phyloP scores from a whole-genome alignment of 768 basidiomycete genomes.

The Nidula microcarpa region DNA sequence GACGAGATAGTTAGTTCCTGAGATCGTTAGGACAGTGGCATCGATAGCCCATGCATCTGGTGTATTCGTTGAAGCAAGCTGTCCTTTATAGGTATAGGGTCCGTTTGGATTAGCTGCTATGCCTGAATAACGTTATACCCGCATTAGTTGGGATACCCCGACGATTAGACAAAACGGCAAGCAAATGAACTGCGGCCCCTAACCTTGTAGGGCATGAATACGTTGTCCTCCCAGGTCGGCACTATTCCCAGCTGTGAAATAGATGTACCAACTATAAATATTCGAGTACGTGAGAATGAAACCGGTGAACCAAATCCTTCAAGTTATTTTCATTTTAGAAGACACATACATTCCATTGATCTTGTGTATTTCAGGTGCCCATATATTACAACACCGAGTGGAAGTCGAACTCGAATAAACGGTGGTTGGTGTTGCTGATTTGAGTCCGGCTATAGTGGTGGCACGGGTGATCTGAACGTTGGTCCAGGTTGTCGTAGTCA shows the following conservation, averaged over 20 bases:
- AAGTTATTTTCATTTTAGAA: too few species aligned
- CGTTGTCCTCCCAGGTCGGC: not conserved
- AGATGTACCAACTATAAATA: not conserved
- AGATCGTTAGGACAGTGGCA: not conserved
- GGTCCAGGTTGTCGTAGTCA: slow-evolving; percentile 14
- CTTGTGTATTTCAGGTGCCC: not conserved
- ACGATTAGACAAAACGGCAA: too few species aligned
- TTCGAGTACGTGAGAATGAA: not conserved
- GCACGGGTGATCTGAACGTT: slow-evolving; percentile 14
- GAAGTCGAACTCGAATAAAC: slow-evolving; percentile 3
- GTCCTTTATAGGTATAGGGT: not conserved
- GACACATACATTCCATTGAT: too few species aligned
- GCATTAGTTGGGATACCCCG: too few species aligned
- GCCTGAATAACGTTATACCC: not conserved
- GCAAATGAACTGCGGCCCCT: too few species aligned
- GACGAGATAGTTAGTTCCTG: slow-evolving; percentile 2
- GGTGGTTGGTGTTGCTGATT: slow-evolving; percentile 8
- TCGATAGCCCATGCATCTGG: not conserved
- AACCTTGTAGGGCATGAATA: not conserved
- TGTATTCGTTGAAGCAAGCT: not conserved
- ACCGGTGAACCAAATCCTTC: not conserved
- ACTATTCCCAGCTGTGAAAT: not conserved
- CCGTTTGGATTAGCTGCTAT: not conserved
- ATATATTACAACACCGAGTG: slow-evolving; percentile 3
- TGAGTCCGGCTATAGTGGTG: slow-evolving; percentile 8